A percentile compares a stretch with the other conserved stretches of the same genome.
phyloP scores from a whole-genome alignment of 352 stramenopile genomes.

The Phytopythium sindhum region DNA sequence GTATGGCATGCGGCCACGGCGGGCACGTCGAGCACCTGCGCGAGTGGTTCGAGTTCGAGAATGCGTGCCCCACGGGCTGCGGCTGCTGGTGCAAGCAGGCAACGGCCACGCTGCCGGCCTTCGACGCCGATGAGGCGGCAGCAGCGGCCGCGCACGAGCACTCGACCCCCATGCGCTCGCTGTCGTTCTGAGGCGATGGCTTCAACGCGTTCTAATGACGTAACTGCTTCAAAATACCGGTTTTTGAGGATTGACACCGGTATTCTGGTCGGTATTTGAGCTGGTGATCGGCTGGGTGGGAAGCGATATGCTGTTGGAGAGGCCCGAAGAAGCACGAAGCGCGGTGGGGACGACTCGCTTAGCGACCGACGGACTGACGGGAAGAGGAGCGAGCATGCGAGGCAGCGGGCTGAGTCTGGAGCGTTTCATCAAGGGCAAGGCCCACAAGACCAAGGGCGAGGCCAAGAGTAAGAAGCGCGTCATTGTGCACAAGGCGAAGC shows the following conservation, averaged over 20 bases:
- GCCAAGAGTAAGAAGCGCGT: conserved; percentile 82
- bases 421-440: conserved; percentile 85
- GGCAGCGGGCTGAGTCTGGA: conserved; percentile 82
- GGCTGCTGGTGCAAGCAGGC: conserved; percentile 85
- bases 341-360: too few species aligned
- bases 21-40: conserved; percentile 69
- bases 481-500: conserved; percentile 78
- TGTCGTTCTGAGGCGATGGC: conserved; percentile 50
- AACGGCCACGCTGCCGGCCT: conserved; percentile 40
- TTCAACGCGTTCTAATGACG: conserved; percentile 4
- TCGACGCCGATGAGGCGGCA: conserved; percentile 20
- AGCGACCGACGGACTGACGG: neutral
- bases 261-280: conserved; percentile 2
- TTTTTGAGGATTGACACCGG: neutral
- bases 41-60: conserved; percentile 76
- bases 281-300: neutral
- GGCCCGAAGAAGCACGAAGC: too few species aligned
- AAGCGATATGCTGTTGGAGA: neutral
- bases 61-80: conserved; percentile 74
- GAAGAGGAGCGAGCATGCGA: conserved; percentile 30
- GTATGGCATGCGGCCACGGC: conserved; percentile 80
- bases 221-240: neutral
- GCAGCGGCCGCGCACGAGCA: conserved; percentile 18
- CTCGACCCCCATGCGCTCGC: conserved; percentile 44
- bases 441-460: conserved; percentile 72